These are phyloP conservation scores for Capsicum baccatum DNA, from an alignment of 257 asterid species.

Conservation along the genomic window DNA sequence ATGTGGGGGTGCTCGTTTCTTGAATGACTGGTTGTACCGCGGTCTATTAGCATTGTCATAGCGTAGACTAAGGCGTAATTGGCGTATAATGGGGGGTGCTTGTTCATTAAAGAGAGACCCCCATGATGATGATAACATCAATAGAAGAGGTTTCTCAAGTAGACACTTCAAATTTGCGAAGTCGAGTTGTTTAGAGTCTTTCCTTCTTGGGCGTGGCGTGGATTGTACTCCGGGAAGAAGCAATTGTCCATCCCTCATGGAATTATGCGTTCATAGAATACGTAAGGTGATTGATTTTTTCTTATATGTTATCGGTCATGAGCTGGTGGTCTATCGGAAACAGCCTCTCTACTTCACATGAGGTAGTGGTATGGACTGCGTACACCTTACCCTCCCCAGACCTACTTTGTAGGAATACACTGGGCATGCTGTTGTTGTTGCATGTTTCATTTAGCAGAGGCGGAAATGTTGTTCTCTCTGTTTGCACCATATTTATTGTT, in stretches of 20 bases:
- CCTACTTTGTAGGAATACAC: too few species aligned
- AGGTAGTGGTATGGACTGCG: too few species aligned
- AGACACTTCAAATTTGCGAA: constrained; percentile 82
- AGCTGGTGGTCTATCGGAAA: too few species aligned
- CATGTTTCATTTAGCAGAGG: background rate
- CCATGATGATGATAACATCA: constrained; percentile 61
- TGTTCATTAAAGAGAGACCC: constrained; percentile 91
- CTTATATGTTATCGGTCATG: too few species aligned
- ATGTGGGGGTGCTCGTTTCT: background rate
- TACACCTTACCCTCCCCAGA: too few species aligned
- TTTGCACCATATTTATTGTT: background rate
- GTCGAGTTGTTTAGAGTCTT: constrained; percentile 76
- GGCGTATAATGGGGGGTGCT: constrained; percentile 75
- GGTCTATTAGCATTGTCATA: background rate
- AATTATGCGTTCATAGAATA: constrained; percentile 68
- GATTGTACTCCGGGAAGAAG: constrained; percentile 54
- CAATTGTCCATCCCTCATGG: constrained; percentile 70
- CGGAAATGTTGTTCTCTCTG: background rate
- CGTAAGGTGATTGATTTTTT: constrained; percentile 51
- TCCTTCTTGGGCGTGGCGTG: constrained; percentile 56
- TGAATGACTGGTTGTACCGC: background rate
- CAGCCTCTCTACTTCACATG: too few species aligned
- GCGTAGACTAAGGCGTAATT: background rate
- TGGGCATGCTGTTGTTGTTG: too few species aligned
- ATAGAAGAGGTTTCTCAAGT: constrained; percentile 63